Evolutionary conservation across 139 green algal genomes (phyloP).

Genomic region (Desmodesmus armatus): DNA sequence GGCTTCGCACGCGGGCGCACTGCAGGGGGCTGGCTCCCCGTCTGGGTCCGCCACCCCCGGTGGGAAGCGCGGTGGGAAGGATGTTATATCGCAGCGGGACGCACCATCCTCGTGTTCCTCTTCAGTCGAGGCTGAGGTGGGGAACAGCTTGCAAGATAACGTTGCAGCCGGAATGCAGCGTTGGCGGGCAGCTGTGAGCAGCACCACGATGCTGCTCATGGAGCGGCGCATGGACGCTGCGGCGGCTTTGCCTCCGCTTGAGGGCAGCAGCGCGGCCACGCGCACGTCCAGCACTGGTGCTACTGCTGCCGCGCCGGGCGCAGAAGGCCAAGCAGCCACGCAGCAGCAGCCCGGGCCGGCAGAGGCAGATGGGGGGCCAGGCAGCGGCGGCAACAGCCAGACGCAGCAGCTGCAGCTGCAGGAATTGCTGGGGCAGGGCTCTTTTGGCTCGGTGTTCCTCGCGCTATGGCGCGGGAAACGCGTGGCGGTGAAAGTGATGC

Average conservation of each 20-base stretch:
- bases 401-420: conserved; percentile 20
- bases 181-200: conserved; percentile 27
- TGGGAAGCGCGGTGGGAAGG: no score
- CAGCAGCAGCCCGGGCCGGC: not conserved
- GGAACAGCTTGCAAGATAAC: not conserved
- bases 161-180: conserved; percentile 33
- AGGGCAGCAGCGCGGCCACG: not conserved
- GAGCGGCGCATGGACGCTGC: conserved; percentile 33
- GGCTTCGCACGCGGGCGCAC: not conserved
- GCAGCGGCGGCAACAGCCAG: not conserved
- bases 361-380: not conserved
- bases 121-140: no score
- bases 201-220: conserved; percentile 40
- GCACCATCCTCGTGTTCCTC: no score
- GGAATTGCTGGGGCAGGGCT: conserved; percentile 35
- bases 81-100: no score
- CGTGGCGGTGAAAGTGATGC: conserved; percentile 41
- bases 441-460: conserved; percentile 34
- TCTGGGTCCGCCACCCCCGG: no score
- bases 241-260: not conserved
- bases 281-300: not conserved
- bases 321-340: not conserved
- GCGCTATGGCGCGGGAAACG: conserved; percentile 1
- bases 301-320: not conserved
- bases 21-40: no score